A percentile compares a stretch with the other conserved stretches of the same genome.
These are phyloP conservation scores for Saccharomyces hybrid DNA, from an alignment of 1,139 yeast genomes.

Conservation along the genomic window DNA sequence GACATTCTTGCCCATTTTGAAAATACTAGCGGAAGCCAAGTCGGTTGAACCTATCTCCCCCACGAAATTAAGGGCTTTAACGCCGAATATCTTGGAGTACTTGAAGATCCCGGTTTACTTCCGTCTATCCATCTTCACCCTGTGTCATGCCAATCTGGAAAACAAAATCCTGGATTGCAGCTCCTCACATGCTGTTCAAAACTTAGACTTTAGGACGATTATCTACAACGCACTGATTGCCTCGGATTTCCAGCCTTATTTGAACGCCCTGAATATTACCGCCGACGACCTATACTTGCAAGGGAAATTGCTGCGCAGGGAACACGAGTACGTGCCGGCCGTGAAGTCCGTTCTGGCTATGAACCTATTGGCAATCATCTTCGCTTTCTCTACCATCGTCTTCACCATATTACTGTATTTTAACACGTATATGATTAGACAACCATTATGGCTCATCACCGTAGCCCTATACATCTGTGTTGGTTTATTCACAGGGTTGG, in stretches of 20 bases:
- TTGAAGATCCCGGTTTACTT: slow-evolving; percentile 23
- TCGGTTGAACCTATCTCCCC: slow-evolving; percentile 13
- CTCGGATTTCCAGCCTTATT: slow-evolving; percentile 28
- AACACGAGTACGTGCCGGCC: slow-evolving; percentile 28
- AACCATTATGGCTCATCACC: slow-evolving; percentile 5
- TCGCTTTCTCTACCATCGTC: slow-evolving; percentile 17
- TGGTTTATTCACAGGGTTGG: slow-evolving; percentile 14
- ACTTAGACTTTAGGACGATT: slow-evolving; percentile 22
- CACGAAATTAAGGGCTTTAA: slow-evolving; percentile 16
- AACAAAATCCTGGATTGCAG: slow-evolving; percentile 22
- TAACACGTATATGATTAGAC: slow-evolving; percentile 2
- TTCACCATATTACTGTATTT: slow-evolving; percentile 5
- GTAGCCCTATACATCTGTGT: slow-evolving; percentile 8
- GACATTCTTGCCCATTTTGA: slow-evolving; percentile 22
- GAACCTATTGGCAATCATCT: slow-evolving; percentile 21
- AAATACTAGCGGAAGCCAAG: slow-evolving; percentile 17
- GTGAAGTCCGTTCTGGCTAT: slow-evolving; percentile 25
- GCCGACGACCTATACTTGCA: slow-evolving; percentile 25
- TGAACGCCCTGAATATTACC: slow-evolving; percentile 24
- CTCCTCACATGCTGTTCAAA: slow-evolving; percentile 27
- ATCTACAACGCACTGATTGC: slow-evolving; percentile 23
- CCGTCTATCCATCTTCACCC: slow-evolving; percentile 27
- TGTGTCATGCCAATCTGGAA: slow-evolving; percentile 21
- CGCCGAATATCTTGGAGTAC: slow-evolving; percentile 22
- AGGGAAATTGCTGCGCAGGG: slow-evolving; percentile 25